phyloP scores from a whole-genome alignment of 192 early-diverging fungal genomes.

The Fimicolochytrium jonesii region DNA sequence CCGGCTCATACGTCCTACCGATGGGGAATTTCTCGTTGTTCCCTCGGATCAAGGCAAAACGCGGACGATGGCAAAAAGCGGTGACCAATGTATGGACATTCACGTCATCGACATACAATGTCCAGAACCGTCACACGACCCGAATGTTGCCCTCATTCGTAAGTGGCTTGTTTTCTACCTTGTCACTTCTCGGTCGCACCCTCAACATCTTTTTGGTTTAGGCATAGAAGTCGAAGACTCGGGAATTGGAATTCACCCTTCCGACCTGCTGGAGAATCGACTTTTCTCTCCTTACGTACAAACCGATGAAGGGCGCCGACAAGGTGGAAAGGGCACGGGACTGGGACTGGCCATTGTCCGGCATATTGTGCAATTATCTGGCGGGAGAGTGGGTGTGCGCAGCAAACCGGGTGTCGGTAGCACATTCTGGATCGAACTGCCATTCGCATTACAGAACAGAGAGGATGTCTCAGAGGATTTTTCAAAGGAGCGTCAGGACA shows the following conservation, averaged over 20 bases:
- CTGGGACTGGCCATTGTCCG: constrained; percentile 22
- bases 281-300: constrained; percentile 24
- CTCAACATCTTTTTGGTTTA: background rate
- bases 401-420: background rate
- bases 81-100: no score
- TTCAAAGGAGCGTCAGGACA: no score
- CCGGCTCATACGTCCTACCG: background rate
- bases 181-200: background rate
- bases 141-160: constrained; percentile 12
- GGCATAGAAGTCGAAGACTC: constrained; percentile 23
- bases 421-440: constrained; percentile 21
- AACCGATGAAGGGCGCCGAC: constrained; percentile 9
- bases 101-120: constrained; percentile 6
- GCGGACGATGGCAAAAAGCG: no score
- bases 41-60: no score
- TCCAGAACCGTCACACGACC: constrained; percentile 1
- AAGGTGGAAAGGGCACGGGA: constrained; percentile 25
- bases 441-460: background rate
- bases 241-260: constrained; percentile 14
- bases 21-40: no score
- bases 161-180: constrained; percentile 11
- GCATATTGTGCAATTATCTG: constrained; percentile 24
- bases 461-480: no score
- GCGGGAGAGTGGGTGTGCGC: constrained; percentile 20
- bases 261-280: constrained; percentile 21